Conservation (phyloP, 176 grass and related monocot genomes). For the Microstegium vimineum region DNA sequence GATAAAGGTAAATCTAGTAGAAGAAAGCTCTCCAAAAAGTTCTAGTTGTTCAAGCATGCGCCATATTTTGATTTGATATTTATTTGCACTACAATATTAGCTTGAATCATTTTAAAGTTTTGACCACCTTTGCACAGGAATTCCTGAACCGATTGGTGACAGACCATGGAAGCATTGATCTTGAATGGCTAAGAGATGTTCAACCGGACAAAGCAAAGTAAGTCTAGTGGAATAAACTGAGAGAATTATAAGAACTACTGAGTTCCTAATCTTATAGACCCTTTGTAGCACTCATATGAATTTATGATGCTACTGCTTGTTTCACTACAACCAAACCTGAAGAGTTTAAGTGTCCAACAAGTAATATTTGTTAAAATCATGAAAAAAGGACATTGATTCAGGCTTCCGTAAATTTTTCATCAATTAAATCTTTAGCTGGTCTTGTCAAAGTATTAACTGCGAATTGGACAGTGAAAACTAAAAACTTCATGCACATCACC, state of each 20-base stretch:
- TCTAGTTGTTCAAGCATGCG: not conserved
- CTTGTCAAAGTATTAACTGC: not conserved
- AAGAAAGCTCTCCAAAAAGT: constrained; percentile 8
- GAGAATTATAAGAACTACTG: not conserved
- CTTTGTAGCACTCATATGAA: not conserved
- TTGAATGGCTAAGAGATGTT: constrained; percentile 81
- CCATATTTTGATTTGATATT: not conserved
- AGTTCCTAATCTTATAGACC: not conserved
- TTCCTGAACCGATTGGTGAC: constrained; percentile 64
- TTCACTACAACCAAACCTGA: not conserved
- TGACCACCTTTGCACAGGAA: constrained; percentile 38
- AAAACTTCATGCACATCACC: not conserved
- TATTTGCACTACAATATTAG: not conserved
- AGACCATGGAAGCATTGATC: constrained; percentile 73
- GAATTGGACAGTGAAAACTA: not conserved
- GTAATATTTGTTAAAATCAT: not conserved
- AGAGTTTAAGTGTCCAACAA: not conserved
- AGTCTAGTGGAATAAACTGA: constrained; percentile 15
- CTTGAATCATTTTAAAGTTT: not conserved
- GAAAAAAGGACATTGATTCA: not conserved
- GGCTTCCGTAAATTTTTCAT: not conserved
- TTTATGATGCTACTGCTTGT: not conserved
- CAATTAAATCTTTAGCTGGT: not conserved
- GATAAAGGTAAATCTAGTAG: constrained; percentile 57
- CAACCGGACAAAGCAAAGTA: constrained; percentile 86